Evolutionary conservation across 139 green algal species (phyloP), one percentile per base, ranked within the genome.

Genomic region (Choricystis sp.): DNA sequence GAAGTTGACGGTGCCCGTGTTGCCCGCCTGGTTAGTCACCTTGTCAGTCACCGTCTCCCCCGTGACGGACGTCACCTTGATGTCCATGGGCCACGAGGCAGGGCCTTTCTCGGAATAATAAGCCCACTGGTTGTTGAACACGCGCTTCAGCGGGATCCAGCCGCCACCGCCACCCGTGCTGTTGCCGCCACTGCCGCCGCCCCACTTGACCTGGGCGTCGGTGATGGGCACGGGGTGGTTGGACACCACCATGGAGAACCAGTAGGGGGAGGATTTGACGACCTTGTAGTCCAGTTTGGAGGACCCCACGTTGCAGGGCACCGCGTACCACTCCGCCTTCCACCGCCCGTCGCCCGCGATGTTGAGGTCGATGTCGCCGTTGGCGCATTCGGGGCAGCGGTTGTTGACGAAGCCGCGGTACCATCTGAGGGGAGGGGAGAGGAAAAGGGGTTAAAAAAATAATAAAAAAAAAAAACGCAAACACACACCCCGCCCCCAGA

Each of bases 321-420:
- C 16, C 40, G 40, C 69, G 52, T 67, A 69, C 69, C 69, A 74
- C 69, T 74, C 58, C 26, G 63, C 63, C 24, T 66, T 29, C 69
- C 69, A 74, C 9, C 63, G 25, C 22, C 69, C 69, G 30, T 74
- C 59, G 26, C 69, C 69, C 40, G 60, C 40, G 16, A 60, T 59
- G 52, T 48, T 29, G 16, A 59, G 26, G 31, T 73, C 69, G 21
- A 74, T 49, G 56, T 56, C 31, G 2, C 63, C 63, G 14, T 28
- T 24, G 31, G 49, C n/a, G 49, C 69, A 74, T 49, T 74, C 69
- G 22, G 63, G 63, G 63, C 69, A 74, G 31, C 69, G 57, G 58
- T 69, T 71, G 59, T 61, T 65, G 21, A 61, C 59, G 57, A 71
- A 55, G 59, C 28, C 60, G 19, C 16, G 31, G 4, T 23, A 63